These are phyloP conservation scores for Phyllosticta citrichinensis DNA, from an alignment of 2,329 filamentous ascomycete genomes.

Conservation along the genomic window DNA sequence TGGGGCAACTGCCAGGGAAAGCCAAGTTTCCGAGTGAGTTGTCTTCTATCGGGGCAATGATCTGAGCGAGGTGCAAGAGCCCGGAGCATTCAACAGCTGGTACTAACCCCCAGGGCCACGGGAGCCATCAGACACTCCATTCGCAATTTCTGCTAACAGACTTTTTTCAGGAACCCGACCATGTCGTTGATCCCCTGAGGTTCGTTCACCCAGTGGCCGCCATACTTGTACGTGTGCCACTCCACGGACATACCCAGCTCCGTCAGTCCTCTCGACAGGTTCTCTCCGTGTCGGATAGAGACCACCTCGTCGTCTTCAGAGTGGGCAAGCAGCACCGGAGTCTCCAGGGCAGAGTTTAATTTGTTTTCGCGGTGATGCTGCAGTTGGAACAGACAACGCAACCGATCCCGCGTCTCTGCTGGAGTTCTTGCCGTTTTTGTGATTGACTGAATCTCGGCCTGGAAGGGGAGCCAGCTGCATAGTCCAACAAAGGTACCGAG, in stretches of 20 bases:
- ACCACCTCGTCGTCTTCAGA: conserved; percentile 15
- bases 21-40: too few species aligned
- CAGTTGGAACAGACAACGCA: neutral
- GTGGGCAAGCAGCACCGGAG: conserved; percentile 15
- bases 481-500: conserved; percentile 14
- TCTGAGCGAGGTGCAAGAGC: too few species aligned
- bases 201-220: conserved; percentile 17
- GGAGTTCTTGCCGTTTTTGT: neutral
- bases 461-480: conserved; percentile 12
- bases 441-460: neutral
- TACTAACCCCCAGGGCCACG: too few species aligned
- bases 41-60: too few species aligned
- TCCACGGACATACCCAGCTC: conserved; percentile 13
- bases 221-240: conserved; percentile 14
- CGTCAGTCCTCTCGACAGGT: conserved; percentile 4
- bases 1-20: too few species aligned
- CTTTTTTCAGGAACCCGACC: conserved; percentile 10
- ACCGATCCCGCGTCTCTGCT: neutral
- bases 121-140: neutral
- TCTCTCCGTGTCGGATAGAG: conserved; percentile 10
- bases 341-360: neutral
- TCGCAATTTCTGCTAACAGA: neutral
- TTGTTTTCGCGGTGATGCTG: neutral
- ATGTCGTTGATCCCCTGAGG: conserved; percentile 16
- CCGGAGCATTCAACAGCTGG: too few species aligned